These are phyloP conservation scores for Sarocladium strictum DNA, from an alignment of 2,329 filamentous ascomycete species.

Conservation along the genomic window DNA sequence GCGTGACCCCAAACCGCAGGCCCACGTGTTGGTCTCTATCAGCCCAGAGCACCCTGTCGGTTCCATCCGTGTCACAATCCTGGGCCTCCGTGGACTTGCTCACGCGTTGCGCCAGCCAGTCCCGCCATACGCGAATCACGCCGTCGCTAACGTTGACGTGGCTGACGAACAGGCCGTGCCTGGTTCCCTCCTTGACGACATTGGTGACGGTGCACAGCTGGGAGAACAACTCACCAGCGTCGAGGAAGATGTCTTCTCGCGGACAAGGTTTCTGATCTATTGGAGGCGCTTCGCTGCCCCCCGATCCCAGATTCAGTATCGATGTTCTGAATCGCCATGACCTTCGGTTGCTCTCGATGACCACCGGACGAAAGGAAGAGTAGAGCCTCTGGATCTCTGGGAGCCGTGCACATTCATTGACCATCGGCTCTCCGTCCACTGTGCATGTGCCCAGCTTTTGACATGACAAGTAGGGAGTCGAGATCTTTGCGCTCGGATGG, in stretches of 20 bases:
- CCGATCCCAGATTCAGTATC: background rate
- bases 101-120: slow-evolving; percentile 56
- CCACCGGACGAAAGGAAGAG: slow-evolving; percentile 62
- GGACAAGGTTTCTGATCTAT: background rate
- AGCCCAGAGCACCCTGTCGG: slow-evolving; percentile 57
- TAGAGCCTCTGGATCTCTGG: slow-evolving; percentile 53
- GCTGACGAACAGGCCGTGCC: slow-evolving; percentile 55
- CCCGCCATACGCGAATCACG: slow-evolving; percentile 64
- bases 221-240: slow-evolving; percentile 65
- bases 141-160: slow-evolving; percentile 62
- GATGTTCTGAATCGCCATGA: slow-evolving; percentile 21
- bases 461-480: slow-evolving; percentile 62
- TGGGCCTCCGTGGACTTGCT: background rate
- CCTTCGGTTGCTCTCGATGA: slow-evolving; percentile 45
- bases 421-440: slow-evolving; percentile 11
- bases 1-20: slow-evolving; percentile 56
- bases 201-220: slow-evolving; percentile 66
- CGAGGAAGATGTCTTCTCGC: slow-evolving; percentile 55
- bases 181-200: slow-evolving; percentile 60
- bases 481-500: slow-evolving; percentile 63
- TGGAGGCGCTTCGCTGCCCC: background rate
- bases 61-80: slow-evolving; percentile 5
- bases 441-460: slow-evolving; percentile 54
- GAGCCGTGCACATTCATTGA: slow-evolving; percentile 16
- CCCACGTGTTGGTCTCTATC: slow-evolving; percentile 59